Conservation (phyloP, 2,329 filamentous ascomycete species). For the Claviceps digitariae region DNA sequence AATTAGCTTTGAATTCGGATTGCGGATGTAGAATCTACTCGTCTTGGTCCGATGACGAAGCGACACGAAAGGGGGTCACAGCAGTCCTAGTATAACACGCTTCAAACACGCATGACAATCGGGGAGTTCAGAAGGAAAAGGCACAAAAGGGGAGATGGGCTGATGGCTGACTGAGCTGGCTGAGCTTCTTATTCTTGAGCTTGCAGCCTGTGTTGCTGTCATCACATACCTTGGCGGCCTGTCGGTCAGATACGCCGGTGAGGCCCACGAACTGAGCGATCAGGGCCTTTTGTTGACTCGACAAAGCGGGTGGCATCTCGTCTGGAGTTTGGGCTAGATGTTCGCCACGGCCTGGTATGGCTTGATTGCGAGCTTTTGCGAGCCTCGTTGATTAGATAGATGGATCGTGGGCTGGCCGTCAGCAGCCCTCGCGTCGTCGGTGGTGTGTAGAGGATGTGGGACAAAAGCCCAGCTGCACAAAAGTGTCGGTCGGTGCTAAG, state of each 20-base stretch:
- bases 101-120: background rate
- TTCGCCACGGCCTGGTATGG: background rate
- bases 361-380: background rate
- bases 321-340: conserved; percentile 2
- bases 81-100: background rate
- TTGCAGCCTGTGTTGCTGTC: background rate
- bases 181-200: conserved; percentile 1
- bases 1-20: conserved; percentile 11
- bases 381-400: background rate
- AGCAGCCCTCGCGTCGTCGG: background rate
- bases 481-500: background rate
- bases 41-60: background rate
- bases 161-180: background rate
- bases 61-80: background rate
- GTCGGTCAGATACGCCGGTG: conserved; percentile 30
- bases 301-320: conserved; percentile 25
- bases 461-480: background rate
- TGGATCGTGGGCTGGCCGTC: background rate
- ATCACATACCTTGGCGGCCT: conserved; percentile 30
- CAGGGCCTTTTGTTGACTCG: conserved; percentile 26
- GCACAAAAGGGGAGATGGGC: background rate
- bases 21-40: background rate
- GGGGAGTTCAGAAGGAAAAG: background rate
- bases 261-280: conserved; percentile 28
- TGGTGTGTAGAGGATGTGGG: background rate